Evolutionary conservation across 805 yeast genomes (phyloP).

Genomic region (Starmerella sp.): DNA sequence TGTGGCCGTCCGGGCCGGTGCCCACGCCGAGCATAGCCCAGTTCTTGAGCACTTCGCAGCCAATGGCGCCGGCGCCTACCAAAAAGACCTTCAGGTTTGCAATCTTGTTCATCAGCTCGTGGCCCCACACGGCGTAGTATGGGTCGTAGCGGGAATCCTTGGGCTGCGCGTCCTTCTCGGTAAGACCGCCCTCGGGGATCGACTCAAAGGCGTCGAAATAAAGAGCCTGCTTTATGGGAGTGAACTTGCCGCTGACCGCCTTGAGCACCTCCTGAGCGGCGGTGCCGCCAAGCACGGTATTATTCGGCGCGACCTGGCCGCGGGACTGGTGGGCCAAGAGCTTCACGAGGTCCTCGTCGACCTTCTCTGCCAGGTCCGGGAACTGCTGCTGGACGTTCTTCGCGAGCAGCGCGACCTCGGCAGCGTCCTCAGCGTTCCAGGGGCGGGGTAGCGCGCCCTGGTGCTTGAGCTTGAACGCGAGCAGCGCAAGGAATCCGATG

Average conservation of each 20-base stretch:
- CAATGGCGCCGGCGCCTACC: conserved; percentile 98
- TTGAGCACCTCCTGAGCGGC: conserved; percentile 95
- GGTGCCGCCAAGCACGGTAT: conserved; percentile 85
- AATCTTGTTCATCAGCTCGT: conserved; percentile 57
- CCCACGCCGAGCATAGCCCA: conserved; percentile 98
- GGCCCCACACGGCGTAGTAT: conserved; percentile 92
- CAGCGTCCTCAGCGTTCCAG: conserved; percentile 61
- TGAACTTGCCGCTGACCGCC: conserved; percentile 88
- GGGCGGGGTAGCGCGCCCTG: conserved; percentile 66
- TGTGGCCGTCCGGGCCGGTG: conserved; percentile 78
- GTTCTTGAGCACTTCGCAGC: conserved; percentile 95
- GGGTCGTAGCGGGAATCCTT: conserved; percentile 75
- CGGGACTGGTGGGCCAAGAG: conserved; percentile 75
- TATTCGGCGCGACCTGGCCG: conserved; percentile 85
- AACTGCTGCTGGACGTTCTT: conserved; percentile 47
- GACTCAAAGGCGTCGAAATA: conserved; percentile 95
- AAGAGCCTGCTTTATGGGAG: conserved; percentile 84
- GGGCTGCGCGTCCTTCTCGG: conserved; percentile 63
- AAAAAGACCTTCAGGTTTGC: conserved; percentile 73
- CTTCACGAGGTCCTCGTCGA: conserved; percentile 54
- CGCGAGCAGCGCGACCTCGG: conserved; percentile 49
- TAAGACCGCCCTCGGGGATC: conserved; percentile 37
- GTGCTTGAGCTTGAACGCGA: conserved; percentile 55
- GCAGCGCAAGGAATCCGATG: conserved; percentile 81
- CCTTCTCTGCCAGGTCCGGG: conserved; percentile 44